Evolutionary conservation across 2,329 filamentous ascomycete genomes (phyloP).

Genomic region (Calonectria multiphialidica): DNA sequence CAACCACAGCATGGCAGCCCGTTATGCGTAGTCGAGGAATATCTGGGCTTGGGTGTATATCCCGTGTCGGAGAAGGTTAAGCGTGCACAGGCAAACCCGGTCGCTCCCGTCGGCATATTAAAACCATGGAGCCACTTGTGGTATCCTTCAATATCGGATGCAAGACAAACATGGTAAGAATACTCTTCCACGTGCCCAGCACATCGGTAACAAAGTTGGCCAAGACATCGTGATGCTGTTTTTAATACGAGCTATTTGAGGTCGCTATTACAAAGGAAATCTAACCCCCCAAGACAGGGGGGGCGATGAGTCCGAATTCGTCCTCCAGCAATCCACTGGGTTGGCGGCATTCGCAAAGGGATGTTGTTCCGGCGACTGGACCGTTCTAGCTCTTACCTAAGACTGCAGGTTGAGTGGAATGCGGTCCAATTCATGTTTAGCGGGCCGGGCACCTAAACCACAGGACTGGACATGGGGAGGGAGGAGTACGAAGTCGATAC

Average conservation of each 20-base stretch:
- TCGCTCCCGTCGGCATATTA: neutral
- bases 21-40: neutral
- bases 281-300: neutral
- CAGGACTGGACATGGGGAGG: conserved; percentile 20
- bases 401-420: conserved; percentile 32
- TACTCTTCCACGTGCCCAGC: neutral
- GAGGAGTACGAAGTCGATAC: conserved; percentile 34
- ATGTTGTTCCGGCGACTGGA: conserved; percentile 14
- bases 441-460: conserved; percentile 19
- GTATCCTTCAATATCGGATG: neutral
- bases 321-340: conserved; percentile 5
- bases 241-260: conserved; percentile 1
- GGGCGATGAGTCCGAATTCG: conserved; percentile 7
- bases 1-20: conserved; percentile 6
- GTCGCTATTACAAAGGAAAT: neutral
- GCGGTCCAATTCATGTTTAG: conserved; percentile 15
- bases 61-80: neutral
- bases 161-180: neutral
- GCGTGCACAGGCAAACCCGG: neutral
- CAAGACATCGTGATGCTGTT: conserved; percentile 9
- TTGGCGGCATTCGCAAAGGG: conserved; percentile 18
- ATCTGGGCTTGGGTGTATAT: neutral
- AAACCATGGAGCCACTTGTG: neutral
- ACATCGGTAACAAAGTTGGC: neutral
- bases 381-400: conserved; percentile 39